Evolutionary conservation across 306 rosid species (phyloP), one percentile per base, ranked within the genome.

Genomic region (Neltuma alba): DNA sequence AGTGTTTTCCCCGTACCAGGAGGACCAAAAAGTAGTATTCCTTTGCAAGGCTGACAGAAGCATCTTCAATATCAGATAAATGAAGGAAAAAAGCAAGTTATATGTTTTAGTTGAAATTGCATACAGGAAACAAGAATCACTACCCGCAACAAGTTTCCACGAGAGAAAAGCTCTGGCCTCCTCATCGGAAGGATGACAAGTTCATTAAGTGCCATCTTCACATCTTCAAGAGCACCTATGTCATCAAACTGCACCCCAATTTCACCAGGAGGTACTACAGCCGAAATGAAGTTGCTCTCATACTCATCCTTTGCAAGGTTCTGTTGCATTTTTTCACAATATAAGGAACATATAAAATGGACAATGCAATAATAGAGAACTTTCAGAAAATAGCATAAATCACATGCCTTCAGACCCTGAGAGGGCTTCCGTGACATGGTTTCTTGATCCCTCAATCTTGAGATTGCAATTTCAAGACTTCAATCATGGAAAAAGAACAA

Each of bases 1-100:
- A 95, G 99, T 69, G 99, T 95, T 88, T 95, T 95, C 78, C 99
- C 99, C 71, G 99, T 95, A 75, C 99, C 99, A 80, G 99, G 99
- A 80, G 99, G 99, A 81, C 99, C 99, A 83, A 95, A 95, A 73
- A 95, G 99, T 80, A 95, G 74, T 79, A 95, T 95, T 83, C 99
- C 99, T 85, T 93, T 95, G 89, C 97, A 91, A 65, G 99, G 99
- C 99, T 95, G 89, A 74, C 25, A 68, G 75, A 74, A 34, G 48
- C 69, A 67, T 63, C 42, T 37, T 78, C 83, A 58, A 73, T 74
- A 74, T 84, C 58, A 57, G 70, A 84, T 60, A 42, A 65, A 70
- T 48, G 45, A 68, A 72, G 52, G 38, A 40, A 78, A 37, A 76
- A 14, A 28, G 75, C 50, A 66, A 61, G 20, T 57, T 48, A 71